Evolutionary conservation across 1,284 basidiomycete genomes (phyloP), one percentile per base, ranked within the genome.

Genomic region (Cutaneotrichosporon sp.): DNA sequence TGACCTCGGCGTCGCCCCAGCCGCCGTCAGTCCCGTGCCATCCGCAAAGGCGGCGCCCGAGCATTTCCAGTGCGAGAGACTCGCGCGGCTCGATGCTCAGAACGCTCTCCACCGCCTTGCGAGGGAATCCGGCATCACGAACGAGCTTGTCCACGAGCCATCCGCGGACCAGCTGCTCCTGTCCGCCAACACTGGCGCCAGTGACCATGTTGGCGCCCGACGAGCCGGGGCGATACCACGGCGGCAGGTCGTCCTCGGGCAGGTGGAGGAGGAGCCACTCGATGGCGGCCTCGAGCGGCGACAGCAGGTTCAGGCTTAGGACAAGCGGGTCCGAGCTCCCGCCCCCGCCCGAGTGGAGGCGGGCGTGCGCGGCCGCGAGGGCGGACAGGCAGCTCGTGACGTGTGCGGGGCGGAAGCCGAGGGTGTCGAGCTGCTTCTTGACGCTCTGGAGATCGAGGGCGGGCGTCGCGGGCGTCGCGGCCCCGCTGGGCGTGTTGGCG

Each of bases 61-160:
- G 67, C 1, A 79, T 53, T 47, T 82, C 81, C 3, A 83, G 59
- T 0, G 74, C 77, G 1, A 71, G 66, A 0, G 74, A 75, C 56
- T 81, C 78, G 27, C 69, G 61, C 18, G 72, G 69, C 9, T 71
- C 70, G 4, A 66, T 43, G 22, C 63, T 64, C 33, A 85, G 81
- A 57, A 82, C 84, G 29, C 83, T 81, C 69, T 86, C 86, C 16
- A 94, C 90, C 10, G 85, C 81, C 62, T 88, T 85, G 1, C 84
- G 79, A 8, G 93, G 93, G 81, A 89, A 94, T 2, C 93, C 94
- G 47, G 89, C 90, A 72, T 90, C 86, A 72, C 92, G 92, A 59
- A 89, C 83, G 2, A 91, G 86, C 70, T 88, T 87, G 58, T 97
- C 91, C 64, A 89, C 85, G 2, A 89, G 80, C 95, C 95, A 97